A percentile compares a stretch with the other conserved stretches of the same genome.
These are phyloP conservation scores for Lactarius hatsudake DNA, from an alignment of 768 basidiomycete genomes.

Conservation along the genomic window DNA sequence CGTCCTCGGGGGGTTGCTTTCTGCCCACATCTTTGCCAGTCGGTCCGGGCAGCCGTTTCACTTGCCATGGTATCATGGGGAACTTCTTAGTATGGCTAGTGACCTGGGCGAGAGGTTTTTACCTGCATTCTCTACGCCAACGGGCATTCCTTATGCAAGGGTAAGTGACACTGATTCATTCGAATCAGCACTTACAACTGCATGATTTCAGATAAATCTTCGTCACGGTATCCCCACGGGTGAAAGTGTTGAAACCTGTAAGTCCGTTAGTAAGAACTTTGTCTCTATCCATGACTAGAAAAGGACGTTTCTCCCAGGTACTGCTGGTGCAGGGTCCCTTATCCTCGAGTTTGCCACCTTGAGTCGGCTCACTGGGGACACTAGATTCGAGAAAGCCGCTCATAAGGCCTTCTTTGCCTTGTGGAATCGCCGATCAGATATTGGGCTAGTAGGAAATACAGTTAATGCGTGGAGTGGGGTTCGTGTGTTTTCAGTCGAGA, in stretches of 20 bases:
- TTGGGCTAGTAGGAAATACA: constrained; percentile 84
- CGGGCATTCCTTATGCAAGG: constrained; percentile 89
- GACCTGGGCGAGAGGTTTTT: constrained; percentile 85
- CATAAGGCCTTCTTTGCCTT: constrained; percentile 88
- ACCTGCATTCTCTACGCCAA: constrained; percentile 89
- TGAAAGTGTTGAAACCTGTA: constrained; percentile 85
- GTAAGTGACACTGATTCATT: constrained; percentile 39
- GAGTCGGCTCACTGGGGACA: constrained; percentile 86
- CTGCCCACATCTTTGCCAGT: constrained; percentile 80
- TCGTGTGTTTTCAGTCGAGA: constrained; percentile 32
- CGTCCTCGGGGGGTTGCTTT: constrained; percentile 85
- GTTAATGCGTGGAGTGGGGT: constrained; percentile 84
- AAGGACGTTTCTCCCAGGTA: constrained; percentile 47
- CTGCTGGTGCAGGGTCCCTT: constrained; percentile 90
- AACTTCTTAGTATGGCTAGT: constrained; percentile 75
- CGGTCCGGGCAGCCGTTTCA: constrained; percentile 63
- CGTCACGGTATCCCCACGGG: constrained; percentile 71
- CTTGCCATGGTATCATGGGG: constrained; percentile 80
- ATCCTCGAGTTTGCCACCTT: constrained; percentile 94
- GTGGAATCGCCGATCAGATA: constrained; percentile 87
- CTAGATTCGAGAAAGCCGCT: constrained; percentile 86
- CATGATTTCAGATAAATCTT: constrained; percentile 65
- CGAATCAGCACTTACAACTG: constrained; percentile 8
- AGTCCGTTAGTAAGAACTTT: constrained; percentile 33
- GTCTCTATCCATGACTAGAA: constrained; percentile 2